Evolutionary conservation across 164 flowering plant species (phyloP).

Genomic region (Liriodendron chinense): DNA sequence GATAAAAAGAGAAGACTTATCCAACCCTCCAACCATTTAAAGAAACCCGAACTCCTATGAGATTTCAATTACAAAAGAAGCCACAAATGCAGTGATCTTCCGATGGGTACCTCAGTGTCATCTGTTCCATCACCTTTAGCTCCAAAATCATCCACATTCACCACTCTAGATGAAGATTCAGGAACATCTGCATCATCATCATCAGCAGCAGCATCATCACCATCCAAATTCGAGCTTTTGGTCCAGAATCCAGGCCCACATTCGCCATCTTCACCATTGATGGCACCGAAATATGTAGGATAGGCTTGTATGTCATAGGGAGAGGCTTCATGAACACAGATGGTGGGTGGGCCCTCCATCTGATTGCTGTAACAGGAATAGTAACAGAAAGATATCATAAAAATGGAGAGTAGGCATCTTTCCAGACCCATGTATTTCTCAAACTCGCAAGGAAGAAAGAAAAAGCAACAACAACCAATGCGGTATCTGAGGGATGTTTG

Average conservation of each 20-base stretch:
- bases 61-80: background rate
- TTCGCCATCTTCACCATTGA: conserved; percentile 11
- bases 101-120: conserved; percentile 11
- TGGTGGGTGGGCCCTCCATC: conserved; percentile 20
- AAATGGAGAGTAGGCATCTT: conserved; percentile 12
- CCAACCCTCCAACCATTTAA: background rate
- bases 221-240: no score
- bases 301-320: conserved; percentile 23
- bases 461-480: background rate
- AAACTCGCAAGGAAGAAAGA: conserved; percentile 1
- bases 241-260: conserved; percentile 9
- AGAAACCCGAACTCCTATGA: background rate
- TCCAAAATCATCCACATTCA: conserved; percentile 13
- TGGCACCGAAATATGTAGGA: conserved; percentile 25
- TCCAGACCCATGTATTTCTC: conserved; percentile 20
- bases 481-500: conserved; percentile 3
- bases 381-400: conserved; percentile 12
- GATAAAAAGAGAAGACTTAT: background rate
- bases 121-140: conserved; percentile 15
- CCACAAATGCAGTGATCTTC: background rate
- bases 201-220: background rate
- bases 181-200: background rate
- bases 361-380: conserved; percentile 17
- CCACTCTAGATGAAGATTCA: conserved; percentile 6
- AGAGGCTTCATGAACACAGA: conserved; percentile 6